Base-by-base conservation (phyloP, 140 eudicot species). In the Senecio squalidus region DNA sequence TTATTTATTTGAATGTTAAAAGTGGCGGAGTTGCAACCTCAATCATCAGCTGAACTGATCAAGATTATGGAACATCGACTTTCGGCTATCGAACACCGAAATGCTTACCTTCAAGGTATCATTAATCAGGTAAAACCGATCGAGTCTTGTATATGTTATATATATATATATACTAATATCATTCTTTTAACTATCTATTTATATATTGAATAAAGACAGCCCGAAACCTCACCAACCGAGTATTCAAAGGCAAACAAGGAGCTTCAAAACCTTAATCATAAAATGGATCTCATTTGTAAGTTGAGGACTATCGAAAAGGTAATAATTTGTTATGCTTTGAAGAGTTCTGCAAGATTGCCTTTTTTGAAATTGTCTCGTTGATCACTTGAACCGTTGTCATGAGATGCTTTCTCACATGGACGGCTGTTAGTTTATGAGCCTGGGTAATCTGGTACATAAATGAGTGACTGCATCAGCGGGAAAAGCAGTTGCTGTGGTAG, bases 221-320 rank as follows among this genome's bases (percentile, higher is more conserved):
- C 93, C 1, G 96, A 87, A 44, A 79, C 76, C 78, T 72, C 81
- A 62, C 92, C 94, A 2, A 69, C 74, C 0, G 98, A 92, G 60
- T 87, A 70, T 75, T 63, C 92, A 30, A 79, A 71, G 64, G 98
- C 98, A 47, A 87, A 92, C 70, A 91, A 91, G 76, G 98, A 91
- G 77, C 88, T 91, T 41, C 78, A 70, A 69, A 83, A 64, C 62
- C 92, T 91, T 46, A 80, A 67, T 23, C 33, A 66, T 45, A 71
- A 91, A 29, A 45, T 81, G 64, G 84, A 79, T 56, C 88, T 86
- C n/a, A 82, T 91, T 31, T 66, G 51, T 24, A 74, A 86, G 70
- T 56, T 86, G 80, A 91, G 98, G 74, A 58, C 84, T 47, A 75
- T 74, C 52, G 85, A 86, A 66, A 81, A 86, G 94, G 98, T 86